Evolutionary conservation across 164 flowering plant genomes (phyloP), one percentile per base, ranked within the genome.

Genomic region (Stephania cephalantha): DNA sequence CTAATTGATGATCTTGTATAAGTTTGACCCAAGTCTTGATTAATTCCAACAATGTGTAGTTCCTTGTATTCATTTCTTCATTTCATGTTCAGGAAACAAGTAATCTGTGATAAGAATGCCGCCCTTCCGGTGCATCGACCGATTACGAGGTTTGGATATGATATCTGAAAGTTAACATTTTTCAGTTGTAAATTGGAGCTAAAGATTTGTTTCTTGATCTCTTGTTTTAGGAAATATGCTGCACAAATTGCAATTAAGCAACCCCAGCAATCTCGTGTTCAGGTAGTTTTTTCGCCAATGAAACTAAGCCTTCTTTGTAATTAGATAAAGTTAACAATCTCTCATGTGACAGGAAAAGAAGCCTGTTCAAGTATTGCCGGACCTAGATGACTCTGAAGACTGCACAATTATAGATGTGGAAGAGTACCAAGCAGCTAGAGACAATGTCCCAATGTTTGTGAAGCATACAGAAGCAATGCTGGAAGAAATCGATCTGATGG

Each of bases 401-500:
- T 76, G 85, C 74, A 76, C 70, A 7, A 81, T 82, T 70, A 71
- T 85, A 45, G 96, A 90, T 79, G 88, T 75, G 5, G 90, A 89
- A 7, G 89, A 84, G 7, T 55, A 77, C 46, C 82, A 82, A 53
- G 69, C 67, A 4, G 44, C 29, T 66, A 55, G 66, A 70, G 89
- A 89, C 10, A 66, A 11, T 44, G 87, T 83, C 50, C 95, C 95
- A 1, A 88, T 86, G 90, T 88, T 79, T 80, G 90, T 87, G 75
- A 92, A 88, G 52, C 91, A 88, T 76, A 90, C 90, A 29, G 91
- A 86, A 80, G 90, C 91, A 55, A 83, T 88, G 87, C 64, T 92
- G 77, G 94, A 90, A 7, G 95, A 90, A 75, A 87, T 87, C 18
- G 91, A 91, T 53, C 75, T 77, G 52, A 89, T 89, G 91, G 95